Percentiles rank a stretch among this genome's conserved stretches.
These are phyloP conservation scores for Perkinsela sp. DNA, from an alignment of 208 protist species.

Conservation along the genomic window DNA sequence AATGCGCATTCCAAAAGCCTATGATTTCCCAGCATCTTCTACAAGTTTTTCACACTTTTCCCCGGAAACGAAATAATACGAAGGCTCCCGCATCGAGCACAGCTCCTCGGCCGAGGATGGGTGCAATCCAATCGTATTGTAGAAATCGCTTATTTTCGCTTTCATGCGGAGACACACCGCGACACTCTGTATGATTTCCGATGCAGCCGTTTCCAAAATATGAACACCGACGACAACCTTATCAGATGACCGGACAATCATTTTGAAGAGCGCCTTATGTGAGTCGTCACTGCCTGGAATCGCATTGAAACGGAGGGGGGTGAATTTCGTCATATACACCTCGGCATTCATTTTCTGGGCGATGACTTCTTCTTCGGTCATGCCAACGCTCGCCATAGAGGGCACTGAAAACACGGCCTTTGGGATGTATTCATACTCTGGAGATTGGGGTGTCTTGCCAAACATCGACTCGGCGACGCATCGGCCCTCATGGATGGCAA, in stretches of 20 bases:
- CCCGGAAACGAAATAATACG: conserved; percentile 40
- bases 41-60: conserved; percentile 26
- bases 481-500: conserved; percentile 56
- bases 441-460: conserved; percentile 19
- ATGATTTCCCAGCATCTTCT: no score
- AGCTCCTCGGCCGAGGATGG: conserved; percentile 76
- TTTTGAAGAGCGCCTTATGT: conserved; percentile 39
- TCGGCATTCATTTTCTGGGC: conserved; percentile 24
- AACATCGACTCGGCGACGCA: conserved; percentile 51
- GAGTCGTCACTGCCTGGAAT: conserved; percentile 23
- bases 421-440: conserved; percentile 46
- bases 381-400: conserved; percentile 41
- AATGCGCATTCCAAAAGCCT: no score
- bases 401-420: conserved; percentile 66
- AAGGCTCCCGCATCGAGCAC: conserved; percentile 44
- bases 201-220: conserved; percentile 37
- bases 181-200: conserved; percentile 66
- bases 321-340: conserved; percentile 52
- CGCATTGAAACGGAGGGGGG: conserved; percentile 34
- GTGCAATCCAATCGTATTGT: conserved; percentile 79
- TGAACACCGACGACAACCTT: conserved; percentile 58
- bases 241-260: conserved; percentile 33
- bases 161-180: conserved; percentile 52
- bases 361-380: conserved; percentile 43
- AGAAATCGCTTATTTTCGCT: conserved; percentile 74